Evolutionary conservation across 2,329 filamentous ascomycete genomes (phyloP), one percentile per base, ranked within the genome.

Genomic region (Cladophialophora psammophila): DNA sequence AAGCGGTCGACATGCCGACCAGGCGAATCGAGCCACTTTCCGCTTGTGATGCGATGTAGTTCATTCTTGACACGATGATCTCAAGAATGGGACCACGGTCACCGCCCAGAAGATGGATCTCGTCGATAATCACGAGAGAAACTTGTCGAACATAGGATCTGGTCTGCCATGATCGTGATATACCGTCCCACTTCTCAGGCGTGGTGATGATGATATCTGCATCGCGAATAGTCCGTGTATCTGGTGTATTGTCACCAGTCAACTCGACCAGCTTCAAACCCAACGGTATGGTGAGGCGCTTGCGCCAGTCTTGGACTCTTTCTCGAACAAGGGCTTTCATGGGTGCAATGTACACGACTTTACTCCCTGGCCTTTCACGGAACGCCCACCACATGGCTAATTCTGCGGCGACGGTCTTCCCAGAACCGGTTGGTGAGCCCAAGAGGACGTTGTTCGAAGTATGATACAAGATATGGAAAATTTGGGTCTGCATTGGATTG

Each of bases 331-430:
- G 88, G 0, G 96, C 96, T 80, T 99, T 99, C 96, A 99, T 99
- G 0, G 96, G 96, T 1, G 95, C 95, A 76, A 99, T 98, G 78
- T 99, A 99, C 12, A 99, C 95, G 1, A 99, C 94, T 80, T 99
- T 99, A 3, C 93, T 97, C 3, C 94, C 93, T 1, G 95, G 95
- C 59, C 91, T 90, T 76, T 97, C 94, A 13, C 94, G 89, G 80
- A 99, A 98, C 2, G 95, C 94, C 93, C 94, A 97, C 96, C 96
- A 99, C 94, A 99, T 98, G 32, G 96, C 94, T 68, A 99, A 81
- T 77, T 99, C 95, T 57, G 92, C 93, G 18, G 96, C 95, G 48
- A 99, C 91, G 0, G 96, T 99, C 83, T 99, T 99, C 66, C 95
- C 95, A 84, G 93, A 97, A 65, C 95, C 95, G 0, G 96, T 99